A percentile compares a stretch with the other conserved stretches of the same genome.
Conservation (phyloP, 805 yeast species). For the Candida argentea region DNA sequence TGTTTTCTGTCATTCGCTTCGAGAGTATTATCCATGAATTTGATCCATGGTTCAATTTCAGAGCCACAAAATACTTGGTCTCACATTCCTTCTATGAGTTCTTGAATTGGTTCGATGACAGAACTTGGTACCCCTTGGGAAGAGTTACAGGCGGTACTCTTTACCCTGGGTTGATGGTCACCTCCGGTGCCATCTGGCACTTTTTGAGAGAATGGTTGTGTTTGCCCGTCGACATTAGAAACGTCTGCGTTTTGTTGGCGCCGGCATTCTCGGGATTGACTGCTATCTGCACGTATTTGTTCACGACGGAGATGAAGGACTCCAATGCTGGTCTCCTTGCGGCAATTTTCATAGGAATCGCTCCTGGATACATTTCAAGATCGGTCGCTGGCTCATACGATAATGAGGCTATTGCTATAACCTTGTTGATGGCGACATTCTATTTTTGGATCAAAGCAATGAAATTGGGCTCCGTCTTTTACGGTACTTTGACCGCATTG, state of each 20-base stretch:
- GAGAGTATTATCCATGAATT: conserved; percentile 97
- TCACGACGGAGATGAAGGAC: conserved; percentile 86
- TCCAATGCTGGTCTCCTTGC: conserved; percentile 83
- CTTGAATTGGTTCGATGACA: conserved; percentile 95
- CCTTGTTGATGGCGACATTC: conserved; percentile 89
- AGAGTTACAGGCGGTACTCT: conserved; percentile 98
- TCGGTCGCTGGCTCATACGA: conserved; percentile 99
- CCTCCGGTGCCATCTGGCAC: conserved; percentile 86
- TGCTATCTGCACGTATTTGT: conserved; percentile 77
- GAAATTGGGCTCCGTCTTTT: conserved; percentile 81
- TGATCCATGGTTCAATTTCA: conserved; percentile 92
- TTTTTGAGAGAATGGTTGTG: conserved; percentile 49
- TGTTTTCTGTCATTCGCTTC: conserved; percentile 92
- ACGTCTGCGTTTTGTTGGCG: conserved; percentile 90
- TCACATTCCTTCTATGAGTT: conserved; percentile 79
- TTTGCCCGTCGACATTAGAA: conserved; percentile 87
- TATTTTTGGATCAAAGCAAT: conserved; percentile 92
- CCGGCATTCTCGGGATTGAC: conserved; percentile 95
- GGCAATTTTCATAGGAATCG: conserved; percentile 93
- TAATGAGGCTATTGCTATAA: conserved; percentile 97
- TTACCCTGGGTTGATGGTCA: conserved; percentile 97
- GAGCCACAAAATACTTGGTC: conserved; percentile 92
- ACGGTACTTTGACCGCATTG: conserved; percentile 74
- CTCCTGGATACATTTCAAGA: conserved; percentile 96
- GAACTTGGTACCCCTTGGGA: conserved; percentile 98